Evolutionary conservation across 345 rosid genomes (phyloP).

Genomic region (Eutrema japonicum): DNA sequence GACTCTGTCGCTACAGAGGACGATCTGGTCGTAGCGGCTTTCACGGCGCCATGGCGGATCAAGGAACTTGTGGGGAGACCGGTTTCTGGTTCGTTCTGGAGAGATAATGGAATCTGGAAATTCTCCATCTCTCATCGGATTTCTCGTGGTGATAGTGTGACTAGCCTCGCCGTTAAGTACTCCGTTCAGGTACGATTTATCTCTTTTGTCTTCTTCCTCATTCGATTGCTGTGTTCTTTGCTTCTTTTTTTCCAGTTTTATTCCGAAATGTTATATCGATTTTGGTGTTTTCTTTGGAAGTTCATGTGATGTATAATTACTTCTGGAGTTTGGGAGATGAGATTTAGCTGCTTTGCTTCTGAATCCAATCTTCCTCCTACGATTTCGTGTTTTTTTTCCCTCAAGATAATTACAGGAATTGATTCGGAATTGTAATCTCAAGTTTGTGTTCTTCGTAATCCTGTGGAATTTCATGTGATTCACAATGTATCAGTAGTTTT

Average conservation of each 20-base stretch:
- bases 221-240: background rate
- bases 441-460: conserved; percentile 8
- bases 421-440: background rate
- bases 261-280: background rate
- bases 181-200: conserved; percentile 70
- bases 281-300: conserved; percentile 1
- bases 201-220: background rate
- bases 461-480: background rate
- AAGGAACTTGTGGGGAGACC: conserved; percentile 70
- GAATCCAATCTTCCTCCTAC: background rate
- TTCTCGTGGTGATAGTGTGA: conserved; percentile 63
- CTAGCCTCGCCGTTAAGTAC: conserved; percentile 84
- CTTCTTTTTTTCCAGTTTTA: background rate
- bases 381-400: background rate
- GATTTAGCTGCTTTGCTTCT: conserved; percentile 1
- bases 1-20: conserved; percentile 55
- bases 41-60: conserved; percentile 66
- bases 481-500: background rate
- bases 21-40: conserved; percentile 57
- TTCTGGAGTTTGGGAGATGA: background rate
- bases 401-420: background rate
- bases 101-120: conserved; percentile 69
- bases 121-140: conserved; percentile 82
- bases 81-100: conserved; percentile 65
- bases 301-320: background rate